phyloP scores from a whole-genome alignment of 2,329 filamentous ascomycete genomes.

The Tolypocladium album region DNA sequence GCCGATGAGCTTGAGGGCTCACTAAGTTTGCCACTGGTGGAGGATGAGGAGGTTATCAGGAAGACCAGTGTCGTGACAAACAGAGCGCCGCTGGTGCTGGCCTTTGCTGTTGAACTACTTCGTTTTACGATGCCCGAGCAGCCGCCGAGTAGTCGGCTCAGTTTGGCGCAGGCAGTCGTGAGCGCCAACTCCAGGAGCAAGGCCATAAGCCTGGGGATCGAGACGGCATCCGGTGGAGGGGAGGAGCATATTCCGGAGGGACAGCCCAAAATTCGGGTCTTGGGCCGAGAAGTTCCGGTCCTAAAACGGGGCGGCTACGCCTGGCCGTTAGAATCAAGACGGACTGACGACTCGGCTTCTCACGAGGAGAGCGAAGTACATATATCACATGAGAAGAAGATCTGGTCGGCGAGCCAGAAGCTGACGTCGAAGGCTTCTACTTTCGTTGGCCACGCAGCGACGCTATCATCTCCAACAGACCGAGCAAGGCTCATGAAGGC shows the following conservation, averaged over 20 bases:
- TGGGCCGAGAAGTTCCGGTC: constrained; percentile 64
- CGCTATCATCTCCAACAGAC: constrained; percentile 25
- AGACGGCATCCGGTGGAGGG: constrained; percentile 52
- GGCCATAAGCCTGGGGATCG: constrained; percentile 63
- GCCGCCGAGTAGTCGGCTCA: constrained; percentile 72
- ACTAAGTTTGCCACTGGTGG: constrained; percentile 45
- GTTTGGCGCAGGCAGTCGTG: constrained; percentile 73
- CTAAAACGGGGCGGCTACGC: constrained; percentile 68
- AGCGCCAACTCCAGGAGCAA: constrained; percentile 71
- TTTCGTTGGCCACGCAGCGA: constrained; percentile 43
- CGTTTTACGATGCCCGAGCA: constrained; percentile 80
- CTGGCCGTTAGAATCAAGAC: constrained; percentile 13
- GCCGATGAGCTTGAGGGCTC: constrained; percentile 53
- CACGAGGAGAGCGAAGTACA: constrained; percentile 8
- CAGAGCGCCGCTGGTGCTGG: constrained; percentile 70
- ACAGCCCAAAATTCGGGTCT: constrained; percentile 60
- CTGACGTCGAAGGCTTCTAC: constrained; percentile 42
- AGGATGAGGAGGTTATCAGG: constrained; percentile 49
- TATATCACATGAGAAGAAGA: constrained; percentile 11
- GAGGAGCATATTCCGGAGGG: constrained; percentile 65
- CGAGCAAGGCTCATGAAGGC: constrained; percentile 32
- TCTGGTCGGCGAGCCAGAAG: constrained; percentile 41
- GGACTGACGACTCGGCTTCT: background rate
- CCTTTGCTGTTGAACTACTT: constrained; percentile 64
- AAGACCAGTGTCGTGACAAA: constrained; percentile 58